phyloP scores from a whole-genome alignment of 257 asterid genomes.

The Prunella vulgaris region DNA sequence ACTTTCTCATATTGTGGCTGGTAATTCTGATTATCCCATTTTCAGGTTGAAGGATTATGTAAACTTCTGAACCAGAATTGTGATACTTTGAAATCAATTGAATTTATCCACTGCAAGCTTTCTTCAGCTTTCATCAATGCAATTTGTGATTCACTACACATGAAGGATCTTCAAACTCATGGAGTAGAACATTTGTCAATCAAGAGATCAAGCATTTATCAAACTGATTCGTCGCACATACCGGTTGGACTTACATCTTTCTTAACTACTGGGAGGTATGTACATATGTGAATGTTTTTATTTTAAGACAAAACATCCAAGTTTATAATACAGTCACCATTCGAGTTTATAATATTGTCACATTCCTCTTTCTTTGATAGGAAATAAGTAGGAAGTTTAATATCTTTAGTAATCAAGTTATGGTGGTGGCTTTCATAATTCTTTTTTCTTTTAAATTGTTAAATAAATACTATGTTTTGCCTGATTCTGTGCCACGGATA shows the following conservation, averaged over 20 bases:
- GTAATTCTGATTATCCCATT: conserved; percentile 26
- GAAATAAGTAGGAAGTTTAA: neutral
- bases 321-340: neutral
- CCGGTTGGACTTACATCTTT: conserved; percentile 63
- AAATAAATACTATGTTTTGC: neutral
- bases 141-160: conserved; percentile 56
- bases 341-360: neutral
- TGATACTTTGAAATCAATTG: conserved; percentile 60
- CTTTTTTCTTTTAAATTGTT: neutral
- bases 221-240: conserved; percentile 37
- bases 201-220: conserved; percentile 76
- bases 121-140: conserved; percentile 55
- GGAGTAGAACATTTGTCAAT: conserved; percentile 77
- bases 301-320: conserved; percentile 8
- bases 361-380: neutral
- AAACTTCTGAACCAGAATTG: conserved; percentile 62
- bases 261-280: conserved; percentile 73
- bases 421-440: neutral
- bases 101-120: conserved; percentile 86
- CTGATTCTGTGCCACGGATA: neutral
- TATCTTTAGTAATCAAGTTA: too few relatives aligned
- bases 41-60: conserved; percentile 86
- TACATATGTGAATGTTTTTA: neutral
- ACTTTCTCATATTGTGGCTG: conserved; percentile 18
- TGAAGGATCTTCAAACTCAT: conserved; percentile 52